Evolutionary conservation across 495 filamentous ascomycete species (phyloP), one percentile per base, ranked within the genome.

Genomic region (Pseudevernia furfuracea): DNA sequence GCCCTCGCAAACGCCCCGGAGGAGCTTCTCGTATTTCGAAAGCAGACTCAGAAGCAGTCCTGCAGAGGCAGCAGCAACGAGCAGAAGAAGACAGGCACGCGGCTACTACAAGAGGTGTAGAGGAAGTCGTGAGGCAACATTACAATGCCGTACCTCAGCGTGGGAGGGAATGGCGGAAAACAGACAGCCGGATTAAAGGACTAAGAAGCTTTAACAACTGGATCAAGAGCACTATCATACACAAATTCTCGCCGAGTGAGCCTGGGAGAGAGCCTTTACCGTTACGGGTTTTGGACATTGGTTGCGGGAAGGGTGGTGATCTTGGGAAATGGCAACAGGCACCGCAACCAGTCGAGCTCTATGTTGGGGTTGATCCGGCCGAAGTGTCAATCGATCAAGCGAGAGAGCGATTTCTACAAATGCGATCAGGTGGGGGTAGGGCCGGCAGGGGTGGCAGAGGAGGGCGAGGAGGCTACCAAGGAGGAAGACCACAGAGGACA

Each of bases 241-340:
- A 97, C 72, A 97, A 96, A 72, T 97, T 96, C 75, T 90, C 90
- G 4, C 91, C 90, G 0, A 86, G 87, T 59, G 92, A 96, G 65
- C 76, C 80, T 15, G 82, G 76, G 72, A 77, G 74, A 10, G 84
- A 89, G 66, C 81, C 80, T 32, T 77, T 84, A 60, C 82, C 82
- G 61, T 74, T 97, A 30, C 77, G 90, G 10, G 90, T 98, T 28
- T 81, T 98, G 49, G 94, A 98, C 70, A 83, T 98, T 70, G 94
- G 95, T 34, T 98, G 94, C 74, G 94, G 94, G 30, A 98, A 98
- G 75, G 94, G 94, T 14, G 94, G 94, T 34, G 94, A 98, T 74
- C 75, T 98, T 56, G 86, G 87, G 56, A 98, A 98, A 75, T 98
- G 94, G 94, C 89, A 93, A 75, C 84, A 88, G 67, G 87, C 93